A percentile compares a stretch with the other conserved stretches of the same genome.
Conservation (phyloP, 106 monocot genomes). For the Acorus calamus region DNA sequence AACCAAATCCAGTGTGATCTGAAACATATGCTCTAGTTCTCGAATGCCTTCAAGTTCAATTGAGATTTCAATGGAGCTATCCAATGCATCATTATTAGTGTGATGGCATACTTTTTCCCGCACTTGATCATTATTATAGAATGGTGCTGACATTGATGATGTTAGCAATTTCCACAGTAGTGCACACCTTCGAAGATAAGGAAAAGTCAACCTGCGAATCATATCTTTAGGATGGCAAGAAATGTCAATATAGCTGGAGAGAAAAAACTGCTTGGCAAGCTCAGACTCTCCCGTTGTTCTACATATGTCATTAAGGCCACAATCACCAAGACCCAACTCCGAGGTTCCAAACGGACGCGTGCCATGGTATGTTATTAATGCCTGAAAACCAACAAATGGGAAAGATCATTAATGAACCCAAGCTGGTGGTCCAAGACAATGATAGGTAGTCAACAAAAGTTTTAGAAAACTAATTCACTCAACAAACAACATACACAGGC, state of each 20-base stretch:
- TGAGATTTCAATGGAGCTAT: conserved; percentile 9
- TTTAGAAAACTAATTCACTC: background rate
- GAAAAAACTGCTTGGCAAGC: conserved; percentile 37
- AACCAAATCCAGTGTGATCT: conserved; percentile 54
- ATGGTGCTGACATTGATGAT: conserved; percentile 22
- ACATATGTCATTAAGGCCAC: conserved; percentile 45
- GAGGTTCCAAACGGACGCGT: conserved; percentile 35
- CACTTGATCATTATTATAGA: conserved; percentile 26
- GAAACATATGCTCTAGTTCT: conserved; percentile 71
- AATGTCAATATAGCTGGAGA: conserved; percentile 45
- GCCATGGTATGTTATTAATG: conserved; percentile 68
- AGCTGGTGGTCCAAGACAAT: no score
- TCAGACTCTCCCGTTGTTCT: conserved; percentile 41
- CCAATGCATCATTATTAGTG: conserved; percentile 11
- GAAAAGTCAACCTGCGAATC: conserved; percentile 72
- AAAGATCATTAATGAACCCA: no score
- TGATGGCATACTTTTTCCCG: conserved; percentile 30
- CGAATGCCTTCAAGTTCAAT: conserved; percentile 43
- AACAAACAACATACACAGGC: conserved; percentile 1
- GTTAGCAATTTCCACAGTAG: conserved; percentile 62
- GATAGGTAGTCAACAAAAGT: no score
- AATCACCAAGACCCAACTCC: conserved; percentile 18
- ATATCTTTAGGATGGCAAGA: conserved; percentile 52
- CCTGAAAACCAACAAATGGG: conserved; percentile 32
- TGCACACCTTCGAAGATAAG: conserved; percentile 79